Evolutionary conservation across 2,329 filamentous ascomycete species (phyloP).

Genomic region (Amphichorda felina): DNA sequence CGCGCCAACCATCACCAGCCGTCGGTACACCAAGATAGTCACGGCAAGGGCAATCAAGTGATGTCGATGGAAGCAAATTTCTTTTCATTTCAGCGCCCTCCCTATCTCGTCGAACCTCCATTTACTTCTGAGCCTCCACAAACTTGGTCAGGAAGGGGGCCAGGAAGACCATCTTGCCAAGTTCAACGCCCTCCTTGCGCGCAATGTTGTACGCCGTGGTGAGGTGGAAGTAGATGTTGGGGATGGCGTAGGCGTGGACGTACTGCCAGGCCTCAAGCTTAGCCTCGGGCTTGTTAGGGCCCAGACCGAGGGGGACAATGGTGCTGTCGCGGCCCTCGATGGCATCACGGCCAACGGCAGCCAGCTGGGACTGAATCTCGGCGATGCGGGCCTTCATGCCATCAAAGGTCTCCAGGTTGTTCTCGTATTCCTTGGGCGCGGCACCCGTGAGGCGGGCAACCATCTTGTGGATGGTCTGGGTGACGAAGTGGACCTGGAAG

Average conservation of each 20-base stretch:
- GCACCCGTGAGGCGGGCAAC: constrained; percentile 19
- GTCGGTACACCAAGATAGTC: too few species aligned
- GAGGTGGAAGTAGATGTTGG: constrained; percentile 55
- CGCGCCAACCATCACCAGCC: too few species aligned
- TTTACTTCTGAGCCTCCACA: too few species aligned
- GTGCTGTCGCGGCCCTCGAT: constrained; percentile 18
- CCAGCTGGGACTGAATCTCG: constrained; percentile 14
- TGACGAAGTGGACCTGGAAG: constrained; percentile 24
- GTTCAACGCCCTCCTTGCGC: constrained; percentile 45
- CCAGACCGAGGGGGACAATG: constrained; percentile 17
- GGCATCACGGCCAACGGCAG: constrained; percentile 17
- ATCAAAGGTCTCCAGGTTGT: constrained; percentile 19
- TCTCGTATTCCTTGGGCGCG: constrained; percentile 7
- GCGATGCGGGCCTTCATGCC: constrained; percentile 21
- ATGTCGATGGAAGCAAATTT: too few species aligned
- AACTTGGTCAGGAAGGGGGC: background rate
- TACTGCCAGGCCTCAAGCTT: constrained; percentile 23
- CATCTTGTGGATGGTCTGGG: constrained; percentile 17
- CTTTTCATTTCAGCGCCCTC: too few species aligned
- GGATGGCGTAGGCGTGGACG: constrained; percentile 33
- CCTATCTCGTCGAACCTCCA: too few species aligned
- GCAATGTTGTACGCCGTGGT: constrained; percentile 48
- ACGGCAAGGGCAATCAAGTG: too few species aligned
- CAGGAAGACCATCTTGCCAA: constrained; percentile 40
- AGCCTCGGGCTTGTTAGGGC: constrained; percentile 12